Percentiles rank a stretch among this genome's conserved stretches.
phyloP scores from a whole-genome alignment of 2,329 filamentous ascomycete species.

The Aspergillus texensis region DNA sequence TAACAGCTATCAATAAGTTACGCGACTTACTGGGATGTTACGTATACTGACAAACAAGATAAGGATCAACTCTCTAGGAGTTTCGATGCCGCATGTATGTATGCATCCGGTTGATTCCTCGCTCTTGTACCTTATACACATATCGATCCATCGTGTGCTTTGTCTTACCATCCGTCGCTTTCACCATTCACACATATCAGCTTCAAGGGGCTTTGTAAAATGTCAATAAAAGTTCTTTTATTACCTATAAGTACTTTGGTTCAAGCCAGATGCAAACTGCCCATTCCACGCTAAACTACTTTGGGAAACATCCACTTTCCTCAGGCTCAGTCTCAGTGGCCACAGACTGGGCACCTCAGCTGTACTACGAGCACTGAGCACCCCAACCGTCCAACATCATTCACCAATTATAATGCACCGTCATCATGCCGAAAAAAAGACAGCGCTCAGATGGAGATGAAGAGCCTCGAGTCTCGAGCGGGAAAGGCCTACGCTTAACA shows the following conservation, averaged over 20 bases:
- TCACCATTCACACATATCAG: no score
- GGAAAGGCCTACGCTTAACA: background rate
- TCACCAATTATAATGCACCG: background rate
- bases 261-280: background rate
- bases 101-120: background rate
- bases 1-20: background rate
- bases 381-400: background rate
- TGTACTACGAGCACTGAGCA: background rate
- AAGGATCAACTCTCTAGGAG: background rate
- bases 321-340: no score
- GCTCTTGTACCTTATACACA: background rate
- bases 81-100: background rate
- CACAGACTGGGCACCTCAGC: background rate
- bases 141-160: background rate
- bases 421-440: background rate
- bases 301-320: background rate
- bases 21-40: background rate
- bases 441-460: background rate
- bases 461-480: background rate
- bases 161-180: background rate
- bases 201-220: no score
- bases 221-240: background rate
- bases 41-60: background rate
- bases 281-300: background rate
- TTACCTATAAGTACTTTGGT: background rate